Base-by-base conservation (phyloP, 2,329 filamentous ascomycete genomes). In the Moelleriella libera region DNA sequence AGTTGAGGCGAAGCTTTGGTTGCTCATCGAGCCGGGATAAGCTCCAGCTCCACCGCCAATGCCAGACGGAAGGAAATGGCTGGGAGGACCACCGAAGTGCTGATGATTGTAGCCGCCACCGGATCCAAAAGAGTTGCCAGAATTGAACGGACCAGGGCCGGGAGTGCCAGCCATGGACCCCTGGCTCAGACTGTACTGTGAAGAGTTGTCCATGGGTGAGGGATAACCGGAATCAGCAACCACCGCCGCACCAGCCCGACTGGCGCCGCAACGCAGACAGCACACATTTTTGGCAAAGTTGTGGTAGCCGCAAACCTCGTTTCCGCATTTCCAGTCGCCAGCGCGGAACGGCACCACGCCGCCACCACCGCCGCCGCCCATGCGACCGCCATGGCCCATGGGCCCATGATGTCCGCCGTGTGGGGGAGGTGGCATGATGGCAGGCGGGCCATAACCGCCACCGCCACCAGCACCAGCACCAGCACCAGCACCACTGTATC, bases 271-370 rank as follows among this genome's bases (percentile, higher is more conserved):
- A 50, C 92, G 86, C 52, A 98, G 79, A 67, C 92, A 98, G 68
- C 88, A 94, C 49, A 97, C 90, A 59, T 98, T 98, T 78, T 98
- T 98, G 52, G 92, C 92, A 63, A 98, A 98, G 71, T 98, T 98
- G 73, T 98, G 92, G 67, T 98, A 98, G 49, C 86, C 88, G 63
- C 92, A 98, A 39, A 89, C 88, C 61, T 98, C 92, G 54, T 92
- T 92, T 48, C 92, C 92, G 61, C 92, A 98, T 68, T 96, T 96
- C 92, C 92, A 98, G 62, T 98, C 92, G 60, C 92, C 92, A 48
- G 92, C 92, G 60, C 92, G 85, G 83, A 98, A 98, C 12, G 92
- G 92, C 42, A 98, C 92, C 44, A 88, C 84, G 48, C 86, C 42
- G 42, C 42, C 42, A 48, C 85, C 85, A 55, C 85, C 84, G 53